Evolutionary conservation across 2,329 filamentous ascomycete genomes (phyloP), one percentile per base, ranked within the genome.

Genomic region (Aspergillus japonicus): DNA sequence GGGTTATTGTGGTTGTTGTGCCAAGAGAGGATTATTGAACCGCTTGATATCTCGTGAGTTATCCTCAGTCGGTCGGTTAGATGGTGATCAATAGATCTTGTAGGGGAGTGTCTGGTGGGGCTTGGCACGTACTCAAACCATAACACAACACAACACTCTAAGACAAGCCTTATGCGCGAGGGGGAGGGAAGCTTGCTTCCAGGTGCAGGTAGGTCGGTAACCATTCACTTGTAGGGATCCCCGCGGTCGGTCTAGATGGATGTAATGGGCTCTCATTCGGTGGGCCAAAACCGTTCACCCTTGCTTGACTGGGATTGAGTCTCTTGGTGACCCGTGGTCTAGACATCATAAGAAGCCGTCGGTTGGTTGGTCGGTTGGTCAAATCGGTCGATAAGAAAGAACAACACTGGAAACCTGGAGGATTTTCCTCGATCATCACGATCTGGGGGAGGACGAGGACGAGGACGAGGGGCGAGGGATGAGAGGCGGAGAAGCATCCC

Each of bases 141-240:
- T 23, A 53, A 44, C 21, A 55, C 35, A 53, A 44, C 19, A 12
- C n/a, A 26, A 53, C 31, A 16, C 19, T 35, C 44, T 44, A 44
- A 54, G 56, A 50, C 56, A 58, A 58, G 56, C 56, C 56, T 58
- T 58, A 54, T 58, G 56, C 42, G 56, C 50, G 56, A 23, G 48
- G 39, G 39, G 56, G n/a, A 54, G 39, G 33, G 56, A 58, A 58
- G 56, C 56, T 58, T 58, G 35, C 24, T n/a, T 44, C 16, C 14
- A 19, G 12, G 33, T 12, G 5, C 16, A 35, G 11, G 33, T 10
- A 29, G 26, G 26, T 29, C 26, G 26, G 26, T 29, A 8, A 5
- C 26, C 26, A 29, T 29, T 21, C 21, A 21, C 1, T 21, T 10
- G 26, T 29, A 29, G 14, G 33, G 11, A 35, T 35, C 33, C 12